phyloP scores from a whole-genome alignment of 179 eudicot genomes.

The Heliamphora pulchella region DNA sequence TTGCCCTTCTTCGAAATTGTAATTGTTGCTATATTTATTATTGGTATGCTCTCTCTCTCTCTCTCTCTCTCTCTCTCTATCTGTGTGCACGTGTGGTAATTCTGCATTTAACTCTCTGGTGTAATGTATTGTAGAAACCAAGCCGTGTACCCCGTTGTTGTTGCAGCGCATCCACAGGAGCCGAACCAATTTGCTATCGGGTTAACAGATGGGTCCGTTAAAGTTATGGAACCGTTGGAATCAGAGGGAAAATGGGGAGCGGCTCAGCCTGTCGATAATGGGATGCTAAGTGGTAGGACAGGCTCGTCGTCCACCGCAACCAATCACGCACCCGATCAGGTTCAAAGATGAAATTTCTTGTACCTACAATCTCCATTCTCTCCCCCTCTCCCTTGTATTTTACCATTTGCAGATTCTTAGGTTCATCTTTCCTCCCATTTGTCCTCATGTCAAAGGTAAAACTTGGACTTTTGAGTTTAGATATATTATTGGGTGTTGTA shows the following conservation, averaged over 20 bases:
- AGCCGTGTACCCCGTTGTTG: slow-evolving; percentile 46
- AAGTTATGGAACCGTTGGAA: slow-evolving; percentile 77
- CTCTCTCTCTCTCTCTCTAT: background rate
- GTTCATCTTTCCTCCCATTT: background rate
- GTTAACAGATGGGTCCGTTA: slow-evolving; percentile 61
- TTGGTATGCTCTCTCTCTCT: background rate
- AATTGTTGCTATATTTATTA: background rate
- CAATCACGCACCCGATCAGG: slow-evolving; percentile 58
- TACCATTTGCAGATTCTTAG: slow-evolving; percentile 21
- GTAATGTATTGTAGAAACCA: slow-evolving; percentile 43
- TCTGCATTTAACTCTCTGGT: background rate
- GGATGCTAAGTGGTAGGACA: slow-evolving; percentile 50
- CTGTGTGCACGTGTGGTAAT: too few relatives aligned
- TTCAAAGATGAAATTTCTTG: slow-evolving; percentile 48
- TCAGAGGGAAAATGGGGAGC: slow-evolving; percentile 79
- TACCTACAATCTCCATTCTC: slow-evolving; percentile 21
- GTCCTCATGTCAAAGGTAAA: slow-evolving; percentile 19
- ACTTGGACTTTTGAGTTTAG: slow-evolving; percentile 1
- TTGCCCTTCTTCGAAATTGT: too few relatives aligned
- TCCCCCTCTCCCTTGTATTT: slow-evolving; percentile 20
- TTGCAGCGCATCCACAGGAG: slow-evolving; percentile 77
- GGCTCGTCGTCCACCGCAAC: slow-evolving; percentile 60
- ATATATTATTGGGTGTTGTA: background rate
- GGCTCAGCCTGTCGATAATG: slow-evolving; percentile 62
- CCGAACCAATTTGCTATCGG: slow-evolving; percentile 79